Percentiles rank a stretch among this genome's conserved stretches.
Conservation (phyloP, 2,329 filamentous ascomycete genomes). For the Neofusicoccum sp. region DNA sequence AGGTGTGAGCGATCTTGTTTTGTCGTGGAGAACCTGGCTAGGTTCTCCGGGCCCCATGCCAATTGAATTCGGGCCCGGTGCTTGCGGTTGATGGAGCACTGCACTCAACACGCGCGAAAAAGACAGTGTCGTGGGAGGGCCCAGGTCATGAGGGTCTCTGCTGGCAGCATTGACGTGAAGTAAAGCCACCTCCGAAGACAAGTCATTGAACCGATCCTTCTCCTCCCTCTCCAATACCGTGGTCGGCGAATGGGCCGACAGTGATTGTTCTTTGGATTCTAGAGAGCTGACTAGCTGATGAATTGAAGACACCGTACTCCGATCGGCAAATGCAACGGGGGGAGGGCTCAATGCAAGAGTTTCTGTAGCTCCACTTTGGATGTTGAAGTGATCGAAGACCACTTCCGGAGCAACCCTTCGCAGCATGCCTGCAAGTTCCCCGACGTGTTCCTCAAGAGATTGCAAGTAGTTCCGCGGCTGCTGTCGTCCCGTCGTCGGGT, state of each 20-base stretch:
- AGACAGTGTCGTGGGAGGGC: slow-evolving; percentile 36
- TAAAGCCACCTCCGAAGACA: slow-evolving; percentile 34
- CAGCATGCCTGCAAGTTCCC: slow-evolving; percentile 32
- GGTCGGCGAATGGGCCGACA: background rate
- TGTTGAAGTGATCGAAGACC: slow-evolving; percentile 24
- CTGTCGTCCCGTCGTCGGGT: slow-evolving; percentile 36
- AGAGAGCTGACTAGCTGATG: no score
- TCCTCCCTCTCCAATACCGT: background rate
- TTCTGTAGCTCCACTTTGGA: no score
- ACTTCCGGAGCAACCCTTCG: slow-evolving; percentile 29
- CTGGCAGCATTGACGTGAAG: slow-evolving; percentile 34
- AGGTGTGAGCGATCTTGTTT: background rate
- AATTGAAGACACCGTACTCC: no score
- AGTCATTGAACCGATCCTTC: slow-evolving; percentile 16
- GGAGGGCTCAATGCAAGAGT: no score
- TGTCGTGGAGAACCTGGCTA: background rate
- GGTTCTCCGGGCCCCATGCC: background rate
- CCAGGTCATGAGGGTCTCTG: slow-evolving; percentile 39
- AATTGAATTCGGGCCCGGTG: no score
- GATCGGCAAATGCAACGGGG: no score
- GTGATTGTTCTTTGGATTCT: background rate
- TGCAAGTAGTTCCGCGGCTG: slow-evolving; percentile 35
- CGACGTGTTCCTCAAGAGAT: slow-evolving; percentile 29
- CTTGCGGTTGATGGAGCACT: no score
- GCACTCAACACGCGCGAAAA: slow-evolving; percentile 32